Evolutionary conservation across 2,329 filamentous ascomycete genomes (phyloP).

Genomic region (Exophiala oligosperma): DNA sequence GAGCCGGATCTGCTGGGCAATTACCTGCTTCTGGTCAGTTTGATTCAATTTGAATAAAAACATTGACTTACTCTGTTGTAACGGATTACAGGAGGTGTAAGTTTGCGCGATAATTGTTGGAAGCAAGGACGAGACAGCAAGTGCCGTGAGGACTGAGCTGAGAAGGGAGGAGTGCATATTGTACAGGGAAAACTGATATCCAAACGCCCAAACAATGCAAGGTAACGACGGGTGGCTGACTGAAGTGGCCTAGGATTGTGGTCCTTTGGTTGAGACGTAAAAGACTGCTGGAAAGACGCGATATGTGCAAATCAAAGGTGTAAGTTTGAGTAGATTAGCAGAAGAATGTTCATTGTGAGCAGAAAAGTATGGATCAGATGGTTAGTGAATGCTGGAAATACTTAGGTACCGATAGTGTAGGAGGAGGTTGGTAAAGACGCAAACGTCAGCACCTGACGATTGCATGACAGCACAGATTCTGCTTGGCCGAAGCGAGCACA

Average conservation of each 20-base stretch:
- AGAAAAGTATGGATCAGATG: neutral
- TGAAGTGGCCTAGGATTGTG: constrained; percentile 3
- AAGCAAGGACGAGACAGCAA: constrained; percentile 16
- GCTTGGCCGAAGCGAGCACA: too few relatives aligned
- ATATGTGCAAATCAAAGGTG: neutral
- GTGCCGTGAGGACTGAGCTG: constrained; percentile 16
- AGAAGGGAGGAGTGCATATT: constrained; percentile 17
- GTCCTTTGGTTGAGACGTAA: neutral
- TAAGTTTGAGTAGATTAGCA: neutral
- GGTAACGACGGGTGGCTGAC: constrained; percentile 5
- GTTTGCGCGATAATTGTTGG: constrained; percentile 41
- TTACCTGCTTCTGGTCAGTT: constrained; percentile 16
- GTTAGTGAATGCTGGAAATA: neutral
- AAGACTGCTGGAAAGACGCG: too few relatives aligned
- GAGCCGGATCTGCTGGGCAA: constrained; percentile 75
- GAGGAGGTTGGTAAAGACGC: constrained; percentile 16
- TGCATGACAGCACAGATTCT: neutral
- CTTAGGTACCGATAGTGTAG: neutral
- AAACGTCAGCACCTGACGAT: constrained; percentile 13
- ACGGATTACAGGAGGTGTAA: constrained; percentile 45
- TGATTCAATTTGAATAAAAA: neutral
- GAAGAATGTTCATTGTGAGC: neutral
- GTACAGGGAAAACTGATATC: constrained; percentile 12
- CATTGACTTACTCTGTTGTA: constrained; percentile 37
- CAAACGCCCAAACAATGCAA: constrained; percentile 24